phyloP scores from a whole-genome alignment of 2,329 filamentous ascomycete species.

The Arachnomyces sp. region DNA sequence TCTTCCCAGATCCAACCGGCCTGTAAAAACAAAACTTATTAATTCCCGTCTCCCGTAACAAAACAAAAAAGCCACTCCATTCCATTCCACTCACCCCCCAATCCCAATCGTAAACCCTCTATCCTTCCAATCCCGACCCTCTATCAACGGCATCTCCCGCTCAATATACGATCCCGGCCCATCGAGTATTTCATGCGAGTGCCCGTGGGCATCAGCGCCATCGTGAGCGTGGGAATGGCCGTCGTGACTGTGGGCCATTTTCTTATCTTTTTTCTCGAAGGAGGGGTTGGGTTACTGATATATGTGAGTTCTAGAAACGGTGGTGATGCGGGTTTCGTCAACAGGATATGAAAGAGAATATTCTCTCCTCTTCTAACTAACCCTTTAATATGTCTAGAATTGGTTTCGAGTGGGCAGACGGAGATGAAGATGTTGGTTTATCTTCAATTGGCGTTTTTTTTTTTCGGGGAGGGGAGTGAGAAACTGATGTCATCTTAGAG shows the following conservation, averaged over 20 bases:
- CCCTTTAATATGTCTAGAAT: too few species aligned
- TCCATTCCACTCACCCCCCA: constrained; percentile 67
- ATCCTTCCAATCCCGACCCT: constrained; percentile 79
- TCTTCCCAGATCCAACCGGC: constrained; percentile 94
- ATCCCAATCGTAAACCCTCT: constrained; percentile 96
- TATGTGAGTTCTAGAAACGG: background rate
- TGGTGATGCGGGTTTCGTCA: too few species aligned
- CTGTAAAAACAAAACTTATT: constrained; percentile 37
- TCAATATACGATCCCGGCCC: constrained; percentile 84
- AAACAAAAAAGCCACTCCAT: background rate
- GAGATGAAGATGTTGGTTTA: too few species aligned
- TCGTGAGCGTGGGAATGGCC: constrained; percentile 52
- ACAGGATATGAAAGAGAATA: too few species aligned
- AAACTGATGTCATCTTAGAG: too few species aligned
- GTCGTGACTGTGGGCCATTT: constrained; percentile 30
- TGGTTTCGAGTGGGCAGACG: too few species aligned
- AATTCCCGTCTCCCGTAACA: background rate
- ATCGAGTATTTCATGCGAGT: constrained; percentile 91
- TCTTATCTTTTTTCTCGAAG: constrained; percentile 6
- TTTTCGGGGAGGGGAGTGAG: too few species aligned
- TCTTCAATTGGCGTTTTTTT: too few species aligned
- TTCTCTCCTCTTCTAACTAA: background rate
- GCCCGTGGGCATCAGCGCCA: constrained; percentile 64
- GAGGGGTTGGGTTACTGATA: background rate
- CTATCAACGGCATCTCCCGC: constrained; percentile 87